phyloP scores from a whole-genome alignment of 306 rosid genomes.

The Cicer chorassanicum region DNA sequence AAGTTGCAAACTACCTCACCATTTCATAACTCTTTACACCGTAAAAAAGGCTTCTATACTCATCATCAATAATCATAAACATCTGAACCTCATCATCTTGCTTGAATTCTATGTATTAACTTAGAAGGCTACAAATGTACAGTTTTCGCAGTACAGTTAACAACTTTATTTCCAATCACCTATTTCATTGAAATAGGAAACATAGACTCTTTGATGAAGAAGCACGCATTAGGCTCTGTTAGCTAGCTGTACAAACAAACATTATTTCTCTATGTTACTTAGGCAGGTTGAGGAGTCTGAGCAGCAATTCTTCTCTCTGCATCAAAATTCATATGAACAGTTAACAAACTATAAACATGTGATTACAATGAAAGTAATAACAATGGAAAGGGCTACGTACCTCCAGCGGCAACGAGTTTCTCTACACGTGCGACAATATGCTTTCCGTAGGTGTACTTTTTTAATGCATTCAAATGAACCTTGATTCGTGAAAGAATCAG shows the following conservation, averaged over 20 bases:
- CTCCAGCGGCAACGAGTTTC: constrained; percentile 99
- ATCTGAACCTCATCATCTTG: constrained; percentile 25
- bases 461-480: constrained; percentile 94
- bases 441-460: constrained; percentile 94
- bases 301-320: constrained; percentile 98
- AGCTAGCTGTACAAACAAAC: constrained; percentile 94
- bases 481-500: constrained; percentile 89
- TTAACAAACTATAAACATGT: constrained; percentile 13
- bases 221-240: constrained; percentile 85
- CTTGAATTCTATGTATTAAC: constrained; percentile 66
- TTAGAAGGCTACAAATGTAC: constrained; percentile 86
- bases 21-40: constrained; percentile 66
- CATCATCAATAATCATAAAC: constrained; percentile 14
- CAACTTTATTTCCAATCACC: constrained; percentile 66
- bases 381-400: constrained; percentile 45
- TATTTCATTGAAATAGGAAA: constrained; percentile 49
- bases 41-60: constrained; percentile 63
- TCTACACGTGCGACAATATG: constrained; percentile 96
- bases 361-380: not conserved
- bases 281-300: constrained; percentile 79
- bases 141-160: constrained; percentile 74
- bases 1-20: constrained; percentile 64
- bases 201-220: constrained; percentile 53
- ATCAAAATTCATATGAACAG: constrained; percentile 26
- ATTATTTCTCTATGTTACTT: constrained; percentile 56